Conservation (phyloP, 2,329 filamentous ascomycete genomes). For the Ascochyta lentis region DNA sequence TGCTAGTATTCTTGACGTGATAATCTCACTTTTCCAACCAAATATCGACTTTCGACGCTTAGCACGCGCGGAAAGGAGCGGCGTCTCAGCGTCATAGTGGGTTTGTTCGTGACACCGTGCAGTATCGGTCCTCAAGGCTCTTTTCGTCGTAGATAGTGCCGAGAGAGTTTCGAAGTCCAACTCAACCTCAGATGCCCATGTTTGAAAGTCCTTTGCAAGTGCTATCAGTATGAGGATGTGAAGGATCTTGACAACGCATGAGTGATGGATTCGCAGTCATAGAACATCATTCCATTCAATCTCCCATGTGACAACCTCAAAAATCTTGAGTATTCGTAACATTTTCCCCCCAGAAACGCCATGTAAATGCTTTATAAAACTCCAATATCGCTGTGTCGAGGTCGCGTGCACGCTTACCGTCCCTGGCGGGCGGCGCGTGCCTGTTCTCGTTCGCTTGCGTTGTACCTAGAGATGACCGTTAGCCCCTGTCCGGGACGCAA, state of each 20-base stretch:
- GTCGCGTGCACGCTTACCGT: constrained; percentile 17
- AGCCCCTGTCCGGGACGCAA: constrained; percentile 21
- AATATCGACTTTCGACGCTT: no score
- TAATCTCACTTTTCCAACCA: no score
- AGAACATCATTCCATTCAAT: neutral
- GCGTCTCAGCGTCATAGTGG: no score
- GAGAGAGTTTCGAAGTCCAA: no score
- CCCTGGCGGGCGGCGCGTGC: constrained; percentile 37
- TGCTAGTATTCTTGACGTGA: neutral
- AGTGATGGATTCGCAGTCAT: neutral
- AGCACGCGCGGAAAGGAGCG: no score
- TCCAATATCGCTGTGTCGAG: constrained; percentile 12
- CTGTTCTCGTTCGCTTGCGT: constrained; percentile 46
- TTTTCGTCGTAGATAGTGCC: no score
- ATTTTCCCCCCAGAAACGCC: constrained; percentile 24
- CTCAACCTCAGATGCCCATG: no score
- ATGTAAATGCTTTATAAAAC: constrained; percentile 26
- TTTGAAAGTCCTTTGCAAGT: no score
- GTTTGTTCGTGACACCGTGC: no score
- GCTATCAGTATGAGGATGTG: no score
- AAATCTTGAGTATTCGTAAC: neutral
- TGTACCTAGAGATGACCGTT: constrained; percentile 39
- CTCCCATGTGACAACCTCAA: neutral
- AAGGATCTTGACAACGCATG: neutral
- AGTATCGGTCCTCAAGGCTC: no score